These are phyloP conservation scores for Pelagophyceae sp. DNA, from an alignment of 352 stramenopile species.

Conservation along the genomic window DNA sequence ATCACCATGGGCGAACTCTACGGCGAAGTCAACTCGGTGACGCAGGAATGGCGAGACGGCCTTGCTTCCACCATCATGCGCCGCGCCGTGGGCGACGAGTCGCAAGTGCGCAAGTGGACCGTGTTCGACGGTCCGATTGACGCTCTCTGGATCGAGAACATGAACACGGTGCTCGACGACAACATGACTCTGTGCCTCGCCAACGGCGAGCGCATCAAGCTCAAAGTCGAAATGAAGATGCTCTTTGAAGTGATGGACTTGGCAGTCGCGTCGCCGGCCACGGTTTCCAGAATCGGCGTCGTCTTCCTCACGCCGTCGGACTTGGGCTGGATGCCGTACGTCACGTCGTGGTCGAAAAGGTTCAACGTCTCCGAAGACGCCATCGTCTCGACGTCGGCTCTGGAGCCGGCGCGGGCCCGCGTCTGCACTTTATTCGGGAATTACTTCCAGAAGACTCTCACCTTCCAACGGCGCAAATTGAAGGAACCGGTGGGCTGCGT, in stretches of 20 bases:
- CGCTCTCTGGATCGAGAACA: constrained; percentile 89
- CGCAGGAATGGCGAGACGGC: constrained; percentile 84
- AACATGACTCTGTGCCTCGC: constrained; percentile 86
- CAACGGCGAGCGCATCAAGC: constrained; percentile 79
- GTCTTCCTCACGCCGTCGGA: constrained; percentile 78
- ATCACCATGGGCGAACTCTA: constrained; percentile 89
- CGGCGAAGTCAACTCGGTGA: constrained; percentile 83
- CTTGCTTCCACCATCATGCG: constrained; percentile 78
- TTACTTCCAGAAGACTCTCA: constrained; percentile 59
- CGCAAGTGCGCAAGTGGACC: constrained; percentile 52
- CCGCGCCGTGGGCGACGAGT: constrained; percentile 52
- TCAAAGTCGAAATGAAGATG: constrained; percentile 77
- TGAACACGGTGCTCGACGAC: constrained; percentile 88
- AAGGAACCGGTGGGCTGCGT: constrained; percentile 46
- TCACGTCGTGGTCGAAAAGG: constrained; percentile 62
- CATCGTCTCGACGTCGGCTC: constrained; percentile 30
- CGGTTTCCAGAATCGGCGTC: constrained; percentile 77
- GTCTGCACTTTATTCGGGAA: constrained; percentile 44
- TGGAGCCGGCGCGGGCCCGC: constrained; percentile 38
- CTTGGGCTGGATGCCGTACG: constrained; percentile 73
- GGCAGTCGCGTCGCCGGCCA: constrained; percentile 73
- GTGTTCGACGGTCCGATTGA: constrained; percentile 86
- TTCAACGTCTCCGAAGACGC: background rate
- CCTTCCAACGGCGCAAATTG: constrained; percentile 62
- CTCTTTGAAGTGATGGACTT: constrained; percentile 87